These are phyloP conservation scores for Pichia californica DNA, from an alignment of 805 yeast genomes.

Conservation along the genomic window DNA sequence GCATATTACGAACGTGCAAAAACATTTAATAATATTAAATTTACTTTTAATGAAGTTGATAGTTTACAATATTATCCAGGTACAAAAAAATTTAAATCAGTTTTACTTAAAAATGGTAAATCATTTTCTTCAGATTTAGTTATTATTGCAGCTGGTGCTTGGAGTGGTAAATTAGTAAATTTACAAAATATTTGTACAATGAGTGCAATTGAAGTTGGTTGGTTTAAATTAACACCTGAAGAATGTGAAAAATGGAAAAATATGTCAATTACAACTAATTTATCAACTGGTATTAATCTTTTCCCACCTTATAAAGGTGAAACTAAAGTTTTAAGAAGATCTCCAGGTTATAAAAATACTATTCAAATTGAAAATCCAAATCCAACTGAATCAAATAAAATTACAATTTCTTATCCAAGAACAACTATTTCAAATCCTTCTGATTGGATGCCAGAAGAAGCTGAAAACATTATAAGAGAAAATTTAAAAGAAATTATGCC, in stretches of 20 bases:
- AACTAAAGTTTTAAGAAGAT: constrained; percentile 21
- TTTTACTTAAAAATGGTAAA: constrained; percentile 14
- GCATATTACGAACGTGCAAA: constrained; percentile 22
- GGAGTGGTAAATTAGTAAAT: constrained; percentile 23
- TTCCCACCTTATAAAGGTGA: constrained; percentile 26
- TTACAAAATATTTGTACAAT: constrained; percentile 15
- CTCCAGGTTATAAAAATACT: constrained; percentile 24
- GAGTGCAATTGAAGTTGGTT: constrained; percentile 23
- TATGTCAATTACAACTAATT: constrained; percentile 24
- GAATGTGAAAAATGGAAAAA: constrained; percentile 20
- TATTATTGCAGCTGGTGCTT: constrained; percentile 24
- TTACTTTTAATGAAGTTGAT: constrained; percentile 18
- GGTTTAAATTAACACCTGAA: constrained; percentile 20
- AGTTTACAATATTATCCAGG: constrained; percentile 10
- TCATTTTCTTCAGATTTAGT: constrained; percentile 13
- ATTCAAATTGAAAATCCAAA: constrained; percentile 14
- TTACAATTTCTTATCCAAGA: constrained; percentile 20
- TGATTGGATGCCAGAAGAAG: constrained; percentile 25
- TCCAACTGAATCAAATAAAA: constrained; percentile 9
- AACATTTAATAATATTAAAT: constrained; percentile 11
- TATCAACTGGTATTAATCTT: constrained; percentile 24
- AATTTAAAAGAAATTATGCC: constrained; percentile 23
- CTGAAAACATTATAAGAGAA: constrained; percentile 18
- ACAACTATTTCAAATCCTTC: constrained; percentile 16
- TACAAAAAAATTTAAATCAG: constrained; percentile 15